phyloP scores from a whole-genome alignment of 495 filamentous ascomycete species.

The Extremus antarcticus region DNA sequence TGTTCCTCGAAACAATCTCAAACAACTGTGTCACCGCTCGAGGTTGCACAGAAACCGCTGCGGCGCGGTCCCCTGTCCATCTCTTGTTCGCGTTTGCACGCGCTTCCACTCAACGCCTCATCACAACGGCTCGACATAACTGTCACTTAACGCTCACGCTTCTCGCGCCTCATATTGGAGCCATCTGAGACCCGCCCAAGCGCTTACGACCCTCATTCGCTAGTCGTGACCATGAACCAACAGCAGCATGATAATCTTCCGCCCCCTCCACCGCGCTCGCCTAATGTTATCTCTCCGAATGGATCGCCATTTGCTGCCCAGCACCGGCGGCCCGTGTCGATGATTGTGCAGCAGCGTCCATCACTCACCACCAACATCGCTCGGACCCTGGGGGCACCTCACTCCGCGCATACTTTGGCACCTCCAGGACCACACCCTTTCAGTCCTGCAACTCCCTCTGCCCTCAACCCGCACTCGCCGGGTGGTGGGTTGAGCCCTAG shows the following conservation, averaged over 20 bases:
- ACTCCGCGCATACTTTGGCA: background rate
- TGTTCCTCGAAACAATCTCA: background rate
- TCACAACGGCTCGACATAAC: background rate
- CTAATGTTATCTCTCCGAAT: background rate
- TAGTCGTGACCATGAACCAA: background rate
- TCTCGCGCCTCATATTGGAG: background rate
- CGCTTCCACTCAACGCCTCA: background rate
- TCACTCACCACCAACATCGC: background rate
- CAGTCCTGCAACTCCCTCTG: constrained; percentile 11
- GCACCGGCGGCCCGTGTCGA: background rate
- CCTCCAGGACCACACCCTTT: background rate
- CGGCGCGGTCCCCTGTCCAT: background rate
- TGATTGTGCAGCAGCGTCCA: background rate
- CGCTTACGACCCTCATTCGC: background rate
- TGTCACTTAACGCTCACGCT: background rate
- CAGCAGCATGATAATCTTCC: background rate
- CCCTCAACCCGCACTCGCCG: constrained; percentile 2
- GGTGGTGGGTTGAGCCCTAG: constrained; percentile 6
- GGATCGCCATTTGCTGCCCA: background rate
- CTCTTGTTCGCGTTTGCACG: background rate
- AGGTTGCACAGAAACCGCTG: background rate
- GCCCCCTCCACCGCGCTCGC: background rate
- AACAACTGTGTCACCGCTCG: background rate
- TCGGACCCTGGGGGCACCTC: background rate
- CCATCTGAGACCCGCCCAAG: background rate